phyloP scores from a whole-genome alignment of 169 alveolate genomes.

The Theileria sp. region DNA sequence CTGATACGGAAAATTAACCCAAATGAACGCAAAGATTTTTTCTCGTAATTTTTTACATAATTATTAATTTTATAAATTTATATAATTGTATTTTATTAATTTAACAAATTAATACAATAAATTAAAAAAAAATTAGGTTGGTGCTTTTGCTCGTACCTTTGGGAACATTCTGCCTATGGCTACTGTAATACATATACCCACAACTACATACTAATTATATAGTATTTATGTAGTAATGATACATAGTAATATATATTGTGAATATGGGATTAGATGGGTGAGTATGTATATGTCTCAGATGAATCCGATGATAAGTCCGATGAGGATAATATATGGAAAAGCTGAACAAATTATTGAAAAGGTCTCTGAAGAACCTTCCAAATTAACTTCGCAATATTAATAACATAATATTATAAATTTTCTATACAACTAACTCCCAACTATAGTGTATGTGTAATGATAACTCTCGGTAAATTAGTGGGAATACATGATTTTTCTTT shows the following conservation, averaged over 20 bases:
- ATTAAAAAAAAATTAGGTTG: slow-evolving; percentile 40
- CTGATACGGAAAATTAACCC: slow-evolving; percentile 7
- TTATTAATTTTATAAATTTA: neutral
- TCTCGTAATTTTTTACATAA: slow-evolving; percentile 19
- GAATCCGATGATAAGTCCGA: slow-evolving; percentile 67
- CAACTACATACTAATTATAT: neutral
- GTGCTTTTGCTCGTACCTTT: slow-evolving; percentile 39
- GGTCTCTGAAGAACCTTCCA: neutral
- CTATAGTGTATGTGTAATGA: too few relatives aligned
- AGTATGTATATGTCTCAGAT: slow-evolving; percentile 65
- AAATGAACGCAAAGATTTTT: neutral
- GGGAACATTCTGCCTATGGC: slow-evolving; percentile 57
- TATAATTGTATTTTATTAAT: too few relatives aligned
- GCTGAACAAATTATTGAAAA: slow-evolving; percentile 4
- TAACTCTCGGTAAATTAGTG: too few relatives aligned
- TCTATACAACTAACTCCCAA: too few relatives aligned
- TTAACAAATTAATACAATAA: too few relatives aligned
- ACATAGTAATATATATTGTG: too few relatives aligned
- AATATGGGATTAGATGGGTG: slow-evolving; percentile 50
- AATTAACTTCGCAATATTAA: neutral
- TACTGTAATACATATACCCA: slow-evolving; percentile 41
- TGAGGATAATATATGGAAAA: slow-evolving; percentile 29
- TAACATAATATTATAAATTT: neutral
- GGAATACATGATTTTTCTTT: too few relatives aligned
- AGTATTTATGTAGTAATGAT: neutral